Evolutionary conservation across 1,284 basidiomycete species (phyloP).

Genomic region (Leccinum fuscescens): DNA sequence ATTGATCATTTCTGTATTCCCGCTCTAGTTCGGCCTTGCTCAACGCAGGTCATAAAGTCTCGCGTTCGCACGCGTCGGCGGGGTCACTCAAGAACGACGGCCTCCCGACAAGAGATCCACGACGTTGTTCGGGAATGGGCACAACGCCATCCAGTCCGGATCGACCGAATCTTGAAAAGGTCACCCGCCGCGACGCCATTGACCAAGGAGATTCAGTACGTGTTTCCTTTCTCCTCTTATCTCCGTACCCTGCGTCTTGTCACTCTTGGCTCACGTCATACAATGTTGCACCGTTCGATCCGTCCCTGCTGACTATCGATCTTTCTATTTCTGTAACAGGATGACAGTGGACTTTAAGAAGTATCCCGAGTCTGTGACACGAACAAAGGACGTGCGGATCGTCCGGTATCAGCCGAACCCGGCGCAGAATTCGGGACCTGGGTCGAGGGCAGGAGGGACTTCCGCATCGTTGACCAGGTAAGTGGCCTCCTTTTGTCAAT

Average conservation of each 20-base stretch:
- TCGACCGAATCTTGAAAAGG: slow-evolving; percentile 72
- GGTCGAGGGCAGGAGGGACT: slow-evolving; percentile 51
- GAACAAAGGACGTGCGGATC: slow-evolving; percentile 66
- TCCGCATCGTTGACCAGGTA: slow-evolving; percentile 28
- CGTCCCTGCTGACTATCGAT: too few relatives aligned
- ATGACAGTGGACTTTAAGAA: slow-evolving; percentile 69
- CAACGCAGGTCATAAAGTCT: slow-evolving; percentile 81
- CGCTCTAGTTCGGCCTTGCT: slow-evolving; percentile 77
- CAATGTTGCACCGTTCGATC: too few relatives aligned
- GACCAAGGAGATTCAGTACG: slow-evolving; percentile 64
- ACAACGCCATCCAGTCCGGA: slow-evolving; percentile 78
- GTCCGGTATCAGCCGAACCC: slow-evolving; percentile 94
- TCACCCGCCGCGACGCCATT: slow-evolving; percentile 70
- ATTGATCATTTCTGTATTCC: background rate
- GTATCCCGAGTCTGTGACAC: slow-evolving; percentile 63
- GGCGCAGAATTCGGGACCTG: slow-evolving; percentile 89
- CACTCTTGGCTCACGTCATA: background rate
- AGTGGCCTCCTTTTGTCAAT: background rate
- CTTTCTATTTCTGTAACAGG: slow-evolving; percentile 36
- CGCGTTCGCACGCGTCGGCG: slow-evolving; percentile 85
- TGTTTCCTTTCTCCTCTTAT: slow-evolving; percentile 18
- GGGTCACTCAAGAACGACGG: slow-evolving; percentile 91
- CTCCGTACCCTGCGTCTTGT: background rate
- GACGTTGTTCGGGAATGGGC: slow-evolving; percentile 87
- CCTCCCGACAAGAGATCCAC: slow-evolving; percentile 69